phyloP scores from a whole-genome alignment of 257 asterid species.

The Capsicum rhomboideum region DNA sequence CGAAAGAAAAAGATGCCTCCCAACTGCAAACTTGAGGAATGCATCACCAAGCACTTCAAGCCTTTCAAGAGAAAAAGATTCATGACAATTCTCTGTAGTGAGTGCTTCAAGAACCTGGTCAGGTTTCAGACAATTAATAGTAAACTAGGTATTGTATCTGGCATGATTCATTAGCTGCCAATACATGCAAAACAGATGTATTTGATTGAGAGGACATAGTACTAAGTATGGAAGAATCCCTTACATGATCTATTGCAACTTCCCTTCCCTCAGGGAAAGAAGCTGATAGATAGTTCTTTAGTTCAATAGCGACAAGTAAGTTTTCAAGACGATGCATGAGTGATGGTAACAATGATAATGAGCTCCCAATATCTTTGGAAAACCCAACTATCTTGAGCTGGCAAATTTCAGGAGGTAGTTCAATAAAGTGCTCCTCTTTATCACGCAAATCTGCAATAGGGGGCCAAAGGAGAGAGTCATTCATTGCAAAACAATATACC shows the following conservation, averaged over 20 bases:
- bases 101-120: conserved; percentile 97
- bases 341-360: conserved; percentile 86
- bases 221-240: conserved; percentile 13
- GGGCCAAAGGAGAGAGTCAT: neutral
- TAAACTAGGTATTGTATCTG: conserved; percentile 8
- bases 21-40: conserved; percentile 93
- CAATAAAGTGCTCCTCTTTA: conserved; percentile 84
- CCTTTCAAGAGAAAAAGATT: conserved; percentile 88
- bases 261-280: conserved; percentile 83
- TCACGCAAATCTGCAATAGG: conserved; percentile 46
- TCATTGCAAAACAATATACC: neutral
- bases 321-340: conserved; percentile 88
- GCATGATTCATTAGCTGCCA: neutral
- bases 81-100: conserved; percentile 84
- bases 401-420: conserved; percentile 92
- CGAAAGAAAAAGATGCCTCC: conserved; percentile 73
- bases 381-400: conserved; percentile 88
- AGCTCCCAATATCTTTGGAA: conserved; percentile 95
- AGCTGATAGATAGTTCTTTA: conserved; percentile 54
- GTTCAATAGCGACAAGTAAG: conserved; percentile 80
- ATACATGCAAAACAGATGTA: neutral
- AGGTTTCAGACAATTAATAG: conserved; percentile 18
- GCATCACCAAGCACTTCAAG: conserved; percentile 99
- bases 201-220: neutral
- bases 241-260: conserved; percentile 60